Evolutionary conservation across 1,284 basidiomycete species (phyloP), one percentile per base, ranked within the genome.

Genomic region (Heterobasidion occidentale): DNA sequence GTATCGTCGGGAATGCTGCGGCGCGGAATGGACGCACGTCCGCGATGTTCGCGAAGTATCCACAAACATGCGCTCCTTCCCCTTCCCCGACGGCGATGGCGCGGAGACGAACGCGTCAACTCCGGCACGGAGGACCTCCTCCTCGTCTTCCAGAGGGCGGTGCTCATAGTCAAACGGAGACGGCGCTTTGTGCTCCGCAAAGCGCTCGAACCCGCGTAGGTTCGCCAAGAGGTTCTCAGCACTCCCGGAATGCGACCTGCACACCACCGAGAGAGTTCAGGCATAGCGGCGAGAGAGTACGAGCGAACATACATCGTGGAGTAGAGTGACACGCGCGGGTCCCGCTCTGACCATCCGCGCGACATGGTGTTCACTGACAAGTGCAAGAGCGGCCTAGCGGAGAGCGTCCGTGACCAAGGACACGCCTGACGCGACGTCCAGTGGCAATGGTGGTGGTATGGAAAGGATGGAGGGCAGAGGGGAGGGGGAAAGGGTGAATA

Each of bases 151-250:
- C 6, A 12, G n/a, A 42, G n/a, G 11, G 3, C 12, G n/a, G 5
- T 11, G n/a, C 38, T 11, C n/a, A 8, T 42, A n/a, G 12, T 42
- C 38, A 3, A n/a, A 42, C 38, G n/a, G 38, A 42, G 2, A 12
- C 38, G 38, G 38, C 38, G 38, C 38, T 42, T 42, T 42, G 8
- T 35, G 7, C 36, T 35, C n/a, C 20, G 59, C 49, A 12, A 59
- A 51, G 35, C 44, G 27, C n/a, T 27, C 47, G 9, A 60, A 60
- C 12, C 53, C 58, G 44, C 44, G 45, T 11, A 56, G 51, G n/a
- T 33, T 55, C 14, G 55, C 48, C 9, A 56, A 51, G 2, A 59
- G 38, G 35, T 55, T 53, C 47, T 60, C 59, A 8, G 33, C 36
- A 27, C 38, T 36, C 38, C 55, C 57, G n/a, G 33, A 36, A 33